Percentiles rank a stretch among this genome's conserved stretches.
These are phyloP conservation scores for Aspergillus homomorphus DNA, from an alignment of 495 filamentous ascomycete species.

Conservation along the genomic window DNA sequence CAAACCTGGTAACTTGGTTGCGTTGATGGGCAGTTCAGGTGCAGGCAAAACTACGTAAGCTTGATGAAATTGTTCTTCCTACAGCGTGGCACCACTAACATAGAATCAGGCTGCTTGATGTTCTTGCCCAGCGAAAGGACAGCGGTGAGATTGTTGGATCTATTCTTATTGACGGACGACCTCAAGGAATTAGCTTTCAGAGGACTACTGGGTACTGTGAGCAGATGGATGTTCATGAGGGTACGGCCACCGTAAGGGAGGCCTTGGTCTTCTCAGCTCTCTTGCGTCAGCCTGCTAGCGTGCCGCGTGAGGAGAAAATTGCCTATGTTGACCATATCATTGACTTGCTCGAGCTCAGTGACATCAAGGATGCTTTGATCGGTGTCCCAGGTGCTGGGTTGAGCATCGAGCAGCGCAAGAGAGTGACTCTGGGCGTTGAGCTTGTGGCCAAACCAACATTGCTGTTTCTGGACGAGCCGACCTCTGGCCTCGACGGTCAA, in stretches of 20 bases:
- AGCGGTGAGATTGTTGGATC: slow-evolving; percentile 47
- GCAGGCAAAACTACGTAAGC: slow-evolving; percentile 79
- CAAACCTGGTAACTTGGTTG: slow-evolving; percentile 73
- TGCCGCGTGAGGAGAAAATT: slow-evolving; percentile 43
- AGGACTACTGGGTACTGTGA: slow-evolving; percentile 77
- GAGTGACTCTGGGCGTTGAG: slow-evolving; percentile 82
- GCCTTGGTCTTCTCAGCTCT: slow-evolving; percentile 49
- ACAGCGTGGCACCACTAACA: slow-evolving; percentile 48
- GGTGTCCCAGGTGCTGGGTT: slow-evolving; percentile 70
- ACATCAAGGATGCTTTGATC: slow-evolving; percentile 59
- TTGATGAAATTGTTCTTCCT: slow-evolving; percentile 42
- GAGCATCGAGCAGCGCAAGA: slow-evolving; percentile 84
- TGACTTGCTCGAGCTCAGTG: slow-evolving; percentile 43
- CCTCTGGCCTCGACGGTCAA: slow-evolving; percentile 62
- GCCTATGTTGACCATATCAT: slow-evolving; percentile 52
- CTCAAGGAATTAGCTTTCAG: slow-evolving; percentile 46
- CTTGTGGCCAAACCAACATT: slow-evolving; percentile 63
- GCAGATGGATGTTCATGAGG: slow-evolving; percentile 76
- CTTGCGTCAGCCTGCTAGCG: slow-evolving; percentile 39
- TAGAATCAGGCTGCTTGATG: slow-evolving; percentile 46
- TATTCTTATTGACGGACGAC: slow-evolving; percentile 46
- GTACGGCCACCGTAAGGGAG: slow-evolving; percentile 44
- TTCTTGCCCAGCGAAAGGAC: slow-evolving; percentile 47
- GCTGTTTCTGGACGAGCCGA: slow-evolving; percentile 65
- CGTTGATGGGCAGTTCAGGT: slow-evolving; percentile 78